A percentile compares a stretch with the other conserved stretches of the same genome.
Conservation (phyloP, 352 stramenopile species). For the Phytophthora fragariae region DNA sequence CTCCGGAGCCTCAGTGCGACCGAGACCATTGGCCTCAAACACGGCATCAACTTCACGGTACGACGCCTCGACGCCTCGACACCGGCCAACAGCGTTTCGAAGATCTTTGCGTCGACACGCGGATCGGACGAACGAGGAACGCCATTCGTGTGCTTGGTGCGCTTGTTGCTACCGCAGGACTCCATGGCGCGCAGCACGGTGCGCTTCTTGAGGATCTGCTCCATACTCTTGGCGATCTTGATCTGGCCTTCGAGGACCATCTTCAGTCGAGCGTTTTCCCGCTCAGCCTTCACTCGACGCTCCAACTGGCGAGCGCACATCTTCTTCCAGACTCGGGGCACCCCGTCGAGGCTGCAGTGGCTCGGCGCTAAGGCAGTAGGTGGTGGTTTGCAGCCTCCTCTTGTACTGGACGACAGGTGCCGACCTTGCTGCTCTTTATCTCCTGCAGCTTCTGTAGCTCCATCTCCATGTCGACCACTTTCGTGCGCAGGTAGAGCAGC, state of each 20-base stretch:
- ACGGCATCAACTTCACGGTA: slow-evolving; percentile 43
- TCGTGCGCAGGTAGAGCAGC: slow-evolving; percentile 51
- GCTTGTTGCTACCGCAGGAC: slow-evolving; percentile 41
- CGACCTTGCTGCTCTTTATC: slow-evolving; percentile 19
- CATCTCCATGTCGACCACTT: slow-evolving; percentile 48
- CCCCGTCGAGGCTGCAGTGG: slow-evolving; percentile 5
- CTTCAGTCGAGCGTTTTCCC: slow-evolving; percentile 46
- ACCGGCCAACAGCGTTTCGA: slow-evolving; percentile 36
- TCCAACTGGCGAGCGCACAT: slow-evolving; percentile 40
- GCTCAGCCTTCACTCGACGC: slow-evolving; percentile 40
- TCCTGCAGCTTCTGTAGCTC: slow-evolving; percentile 41
- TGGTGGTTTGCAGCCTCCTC: too few species aligned
- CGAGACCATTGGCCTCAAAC: slow-evolving; percentile 46
- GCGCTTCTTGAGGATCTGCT: slow-evolving; percentile 45
- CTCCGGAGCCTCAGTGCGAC: slow-evolving; percentile 27
- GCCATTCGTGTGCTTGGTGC: slow-evolving; percentile 37
- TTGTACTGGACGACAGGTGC: neutral
- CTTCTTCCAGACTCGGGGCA: slow-evolving; percentile 43
- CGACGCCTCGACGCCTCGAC: slow-evolving; percentile 35
- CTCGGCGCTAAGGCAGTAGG: neutral
- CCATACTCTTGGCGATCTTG: slow-evolving; percentile 51
- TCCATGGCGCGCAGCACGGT: slow-evolving; percentile 38
- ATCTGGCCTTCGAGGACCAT: slow-evolving; percentile 47
- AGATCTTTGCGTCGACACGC: slow-evolving; percentile 35
- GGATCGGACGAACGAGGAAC: slow-evolving; percentile 25